phyloP scores from a whole-genome alignment of 1,284 basidiomycete species.

The Ceratobasidium sp. region DNA sequence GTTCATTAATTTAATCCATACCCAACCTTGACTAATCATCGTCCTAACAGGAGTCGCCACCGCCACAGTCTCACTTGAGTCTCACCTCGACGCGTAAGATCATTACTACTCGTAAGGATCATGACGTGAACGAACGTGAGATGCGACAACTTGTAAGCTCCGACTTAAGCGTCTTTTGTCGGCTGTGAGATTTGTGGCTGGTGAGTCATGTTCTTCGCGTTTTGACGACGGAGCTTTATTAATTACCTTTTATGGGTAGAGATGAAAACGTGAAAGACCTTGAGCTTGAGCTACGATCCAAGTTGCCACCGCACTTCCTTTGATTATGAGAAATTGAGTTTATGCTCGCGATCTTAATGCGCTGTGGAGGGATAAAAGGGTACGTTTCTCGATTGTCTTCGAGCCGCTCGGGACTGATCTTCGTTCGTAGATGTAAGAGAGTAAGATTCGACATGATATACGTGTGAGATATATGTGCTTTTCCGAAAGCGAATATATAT shows the following conservation, averaged over 20 bases:
- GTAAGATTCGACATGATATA: slow-evolving; percentile 2
- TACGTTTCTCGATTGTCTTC: no score
- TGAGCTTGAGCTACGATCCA: no score
- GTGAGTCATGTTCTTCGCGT: slow-evolving; percentile 6
- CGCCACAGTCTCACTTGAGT: background rate
- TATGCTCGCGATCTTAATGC: no score
- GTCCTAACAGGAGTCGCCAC: slow-evolving; percentile 6
- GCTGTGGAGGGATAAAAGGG: no score
- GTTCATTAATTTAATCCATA: background rate
- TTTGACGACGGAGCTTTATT: no score
- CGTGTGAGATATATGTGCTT: background rate
- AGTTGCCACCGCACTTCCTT: no score
- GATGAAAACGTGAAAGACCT: no score
- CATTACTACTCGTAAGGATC: background rate
- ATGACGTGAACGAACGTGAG: background rate
- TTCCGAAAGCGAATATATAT: background rate
- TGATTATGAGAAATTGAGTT: no score
- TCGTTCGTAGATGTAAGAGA: no score
- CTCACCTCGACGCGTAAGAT: slow-evolving; percentile 30
- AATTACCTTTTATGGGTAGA: no score
- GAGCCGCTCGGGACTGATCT: no score
- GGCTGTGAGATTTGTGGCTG: slow-evolving; percentile 22
- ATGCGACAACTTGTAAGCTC: background rate
- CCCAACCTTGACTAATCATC: background rate
- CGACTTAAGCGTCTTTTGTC: background rate